Evolutionary conservation across 768 basidiomycete species (phyloP), one percentile per base, ranked within the genome.

Genomic region (Tulasnella sp.): DNA sequence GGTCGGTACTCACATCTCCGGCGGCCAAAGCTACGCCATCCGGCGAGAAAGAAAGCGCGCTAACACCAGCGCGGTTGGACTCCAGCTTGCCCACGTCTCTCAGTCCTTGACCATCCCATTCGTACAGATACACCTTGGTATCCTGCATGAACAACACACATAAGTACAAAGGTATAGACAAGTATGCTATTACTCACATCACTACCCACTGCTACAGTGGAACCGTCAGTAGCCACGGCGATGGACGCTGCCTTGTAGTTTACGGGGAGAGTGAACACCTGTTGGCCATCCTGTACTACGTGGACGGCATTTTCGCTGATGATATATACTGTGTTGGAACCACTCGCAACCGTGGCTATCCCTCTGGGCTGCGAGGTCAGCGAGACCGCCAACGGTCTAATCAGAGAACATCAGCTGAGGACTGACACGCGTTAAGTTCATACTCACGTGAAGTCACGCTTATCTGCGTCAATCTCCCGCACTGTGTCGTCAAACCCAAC

Each of bases 401-500:
- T n/a, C n/a, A n/a, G n/a, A n/a, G n/a, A n/a, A n/a, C n/a, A n/a
- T n/a, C 34, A 3, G 21, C 21, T 15, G 58, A 19, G 8, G 56
- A 43, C 37, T 55, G n/a, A 31, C n/a, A n/a, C n/a, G n/a, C n/a
- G n/a, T n/a, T 12, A 34, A 74, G 78, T 57, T 58, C 25, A 29
- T 25, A 46, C 45, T 46, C 45, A 84, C 77, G 73, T 68, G 67
- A 79, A 83, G 59, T 66, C 68, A 19, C 69, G 69, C 17, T 70
- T 70, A 37, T 65, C 63, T 23, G 67, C 62, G 9, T 75, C 75
- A 41, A 90, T 78, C 64, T 88, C 86, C 42, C 82, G 74, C 3
- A 90, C 71, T 31, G 67, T 73, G 65, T 96, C 93, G 61, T 96
- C 93, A 65, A 79, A 91, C 11, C 86, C 92, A 14, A 80, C 70